These are phyloP conservation scores for Penicillium griseofulvum DNA, from an alignment of 2,329 filamentous ascomycete genomes.

Conservation along the genomic window DNA sequence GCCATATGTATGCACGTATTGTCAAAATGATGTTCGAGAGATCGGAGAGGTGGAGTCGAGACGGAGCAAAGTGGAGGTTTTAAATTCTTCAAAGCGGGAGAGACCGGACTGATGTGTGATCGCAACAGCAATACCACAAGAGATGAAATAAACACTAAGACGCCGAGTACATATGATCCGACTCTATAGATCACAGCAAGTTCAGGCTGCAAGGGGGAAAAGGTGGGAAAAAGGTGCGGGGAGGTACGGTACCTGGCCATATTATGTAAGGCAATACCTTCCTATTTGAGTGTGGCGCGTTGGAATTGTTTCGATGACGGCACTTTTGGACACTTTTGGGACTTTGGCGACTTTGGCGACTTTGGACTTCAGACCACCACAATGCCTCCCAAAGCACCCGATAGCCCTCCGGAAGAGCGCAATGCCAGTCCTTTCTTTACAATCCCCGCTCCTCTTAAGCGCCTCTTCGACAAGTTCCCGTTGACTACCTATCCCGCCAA, in stretches of 20 bases:
- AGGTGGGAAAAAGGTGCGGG: conserved; percentile 2
- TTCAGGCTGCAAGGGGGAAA: not conserved
- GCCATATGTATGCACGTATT: conserved; percentile 1
- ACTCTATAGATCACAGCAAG: not conserved
- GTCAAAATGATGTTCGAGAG: not conserved
- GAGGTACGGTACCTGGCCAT: conserved; percentile 4
- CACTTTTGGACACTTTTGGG: not conserved
- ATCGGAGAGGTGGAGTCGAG: conserved; percentile 10
- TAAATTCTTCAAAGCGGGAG: conserved; percentile 2
- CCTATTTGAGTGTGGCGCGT: conserved; percentile 7
- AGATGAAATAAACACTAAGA: not conserved
- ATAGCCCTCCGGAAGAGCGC: not conserved
- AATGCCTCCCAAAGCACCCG: conserved; percentile 28
- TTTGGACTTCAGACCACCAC: conserved; percentile 1
- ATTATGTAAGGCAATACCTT: conserved; percentile 12
- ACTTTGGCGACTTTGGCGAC: not conserved
- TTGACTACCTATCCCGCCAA: conserved; percentile 73
- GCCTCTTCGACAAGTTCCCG: conserved; percentile 81
- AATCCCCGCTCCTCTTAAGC: conserved; percentile 69
- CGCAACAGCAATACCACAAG: not conserved
- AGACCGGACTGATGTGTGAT: conserved; percentile 1
- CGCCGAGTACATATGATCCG: not conserved
- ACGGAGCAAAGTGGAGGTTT: conserved; percentile 8
- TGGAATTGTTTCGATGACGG: conserved; percentile 11
- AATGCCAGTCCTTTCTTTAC: conserved; percentile 37